phyloP scores from a whole-genome alignment of 2,329 filamentous ascomycete genomes.

The Leptoxyphium fumago region DNA sequence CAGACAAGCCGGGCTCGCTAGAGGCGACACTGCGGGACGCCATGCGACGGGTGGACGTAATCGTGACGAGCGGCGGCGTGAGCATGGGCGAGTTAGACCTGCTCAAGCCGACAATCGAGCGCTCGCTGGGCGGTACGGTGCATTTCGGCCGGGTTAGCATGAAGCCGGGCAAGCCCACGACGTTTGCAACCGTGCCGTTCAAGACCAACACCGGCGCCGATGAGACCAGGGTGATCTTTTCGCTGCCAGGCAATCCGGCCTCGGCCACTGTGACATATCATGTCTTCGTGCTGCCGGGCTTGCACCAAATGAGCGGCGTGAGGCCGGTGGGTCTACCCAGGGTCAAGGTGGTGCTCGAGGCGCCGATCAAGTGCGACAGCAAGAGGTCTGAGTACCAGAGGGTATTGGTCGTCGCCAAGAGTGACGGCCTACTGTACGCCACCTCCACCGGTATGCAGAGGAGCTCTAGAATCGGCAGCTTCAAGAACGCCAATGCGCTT shows the following conservation, averaged over 20 bases:
- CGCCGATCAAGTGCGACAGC: constrained; percentile 62
- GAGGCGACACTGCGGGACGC: constrained; percentile 65
- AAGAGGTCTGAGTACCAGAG: constrained; percentile 78
- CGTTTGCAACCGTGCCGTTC: constrained; percentile 74
- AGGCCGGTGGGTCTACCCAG: constrained; percentile 53
- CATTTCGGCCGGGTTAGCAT: constrained; percentile 93
- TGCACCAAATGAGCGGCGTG: constrained; percentile 64
- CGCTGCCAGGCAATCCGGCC: constrained; percentile 84
- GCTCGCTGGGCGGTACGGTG: constrained; percentile 75
- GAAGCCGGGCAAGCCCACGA: constrained; percentile 97
- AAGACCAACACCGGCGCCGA: constrained; percentile 39
- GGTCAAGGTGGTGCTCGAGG: constrained; percentile 55
- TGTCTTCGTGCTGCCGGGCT: constrained; percentile 76
- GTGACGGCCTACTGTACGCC: constrained; percentile 55
- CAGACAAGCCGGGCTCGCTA: constrained; percentile 55
- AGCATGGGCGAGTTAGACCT: constrained; percentile 97
- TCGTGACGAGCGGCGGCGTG: constrained; percentile 87
- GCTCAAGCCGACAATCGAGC: constrained; percentile 89
- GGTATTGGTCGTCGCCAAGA: constrained; percentile 50
- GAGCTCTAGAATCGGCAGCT: constrained; percentile 77
- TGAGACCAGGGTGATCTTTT: constrained; percentile 62
- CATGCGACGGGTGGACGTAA: constrained; percentile 58
- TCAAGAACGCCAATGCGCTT: constrained; percentile 77
- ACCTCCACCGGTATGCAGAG: constrained; percentile 79
- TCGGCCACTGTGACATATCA: constrained; percentile 87